Evolutionary conservation across 73 alveolate genomes (phyloP).

Genomic region (Paramecium biaurelia): DNA sequence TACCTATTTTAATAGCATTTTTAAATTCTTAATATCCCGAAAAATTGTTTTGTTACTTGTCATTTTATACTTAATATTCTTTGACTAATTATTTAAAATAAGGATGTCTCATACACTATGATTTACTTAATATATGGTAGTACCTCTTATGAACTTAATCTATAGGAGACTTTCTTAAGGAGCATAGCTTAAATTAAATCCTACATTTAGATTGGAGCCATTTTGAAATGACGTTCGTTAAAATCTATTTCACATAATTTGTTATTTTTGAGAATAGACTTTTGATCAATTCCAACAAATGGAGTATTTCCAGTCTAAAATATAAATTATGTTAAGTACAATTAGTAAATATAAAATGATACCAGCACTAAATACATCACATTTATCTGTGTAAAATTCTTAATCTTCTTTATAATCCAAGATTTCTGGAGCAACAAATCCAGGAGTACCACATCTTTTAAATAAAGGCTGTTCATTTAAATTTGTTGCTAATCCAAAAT

Average conservation of each 20-base stretch:
- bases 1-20: neutral
- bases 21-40: neutral
- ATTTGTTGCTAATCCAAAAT: constrained; percentile 58
- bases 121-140: neutral
- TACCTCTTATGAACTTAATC: constrained; percentile 5
- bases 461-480: constrained; percentile 12
- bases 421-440: constrained; percentile 66
- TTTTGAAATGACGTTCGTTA: constrained; percentile 8
- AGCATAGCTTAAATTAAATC: constrained; percentile 6
- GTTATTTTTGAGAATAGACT: constrained; percentile 6
- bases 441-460: constrained; percentile 65
- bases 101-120: constrained; percentile 23
- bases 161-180: neutral
- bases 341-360: constrained; percentile 40
- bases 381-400: neutral
- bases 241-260: constrained; percentile 44
- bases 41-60: neutral
- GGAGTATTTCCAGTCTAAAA: constrained; percentile 56
- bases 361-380: constrained; percentile 59
- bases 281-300: constrained; percentile 44
- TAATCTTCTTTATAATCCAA: neutral
- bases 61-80: neutral
- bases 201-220: neutral
- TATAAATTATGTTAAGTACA: neutral
- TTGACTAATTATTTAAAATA: constrained; percentile 2